Conservation (phyloP, 2,329 filamentous ascomycete species). For the Clonostachys rosea region DNA sequence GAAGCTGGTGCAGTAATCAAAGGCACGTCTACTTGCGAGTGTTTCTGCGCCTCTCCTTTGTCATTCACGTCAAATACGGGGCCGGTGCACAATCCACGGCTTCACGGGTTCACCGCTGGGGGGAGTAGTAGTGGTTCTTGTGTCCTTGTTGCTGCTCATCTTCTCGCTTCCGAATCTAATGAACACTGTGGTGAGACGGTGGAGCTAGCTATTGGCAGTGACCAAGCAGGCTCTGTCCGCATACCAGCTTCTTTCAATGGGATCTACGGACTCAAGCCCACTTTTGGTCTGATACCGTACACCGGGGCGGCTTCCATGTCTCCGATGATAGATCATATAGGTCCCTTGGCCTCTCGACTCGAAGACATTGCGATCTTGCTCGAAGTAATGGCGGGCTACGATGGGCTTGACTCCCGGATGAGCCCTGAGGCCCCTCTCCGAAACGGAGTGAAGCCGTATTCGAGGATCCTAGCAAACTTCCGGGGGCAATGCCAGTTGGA, state of each 20-base stretch:
- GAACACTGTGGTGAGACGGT: constrained; percentile 6
- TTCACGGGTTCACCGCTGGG: constrained; percentile 15
- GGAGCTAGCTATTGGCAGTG: constrained; percentile 19
- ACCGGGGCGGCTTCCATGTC: constrained; percentile 31
- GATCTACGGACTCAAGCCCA: constrained; percentile 29
- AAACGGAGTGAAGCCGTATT: constrained; percentile 26
- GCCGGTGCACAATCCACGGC: constrained; percentile 16
- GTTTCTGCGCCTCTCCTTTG: constrained; percentile 18
- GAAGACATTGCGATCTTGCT: constrained; percentile 32
- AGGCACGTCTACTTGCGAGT: constrained; percentile 19
- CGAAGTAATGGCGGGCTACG: constrained; percentile 33
- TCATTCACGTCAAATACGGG: constrained; percentile 18
- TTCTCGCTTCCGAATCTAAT: neutral
- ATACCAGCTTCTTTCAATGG: constrained; percentile 21
- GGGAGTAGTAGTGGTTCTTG: constrained; percentile 24
- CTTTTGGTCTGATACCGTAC: constrained; percentile 35
- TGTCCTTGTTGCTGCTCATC: constrained; percentile 15
- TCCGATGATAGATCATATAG: constrained; percentile 37
- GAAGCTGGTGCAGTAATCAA: constrained; percentile 14
- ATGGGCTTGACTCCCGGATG: constrained; percentile 35
- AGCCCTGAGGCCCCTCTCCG: constrained; percentile 29
- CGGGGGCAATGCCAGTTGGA: neutral
- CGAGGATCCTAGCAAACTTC: constrained; percentile 6
- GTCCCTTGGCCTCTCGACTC: constrained; percentile 31
- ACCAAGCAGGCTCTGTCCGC: constrained; percentile 22